Evolutionary conservation across 371 early-diverging fungal genomes (phyloP), one percentile per base, ranked within the genome.

Genomic region (Choanephora cucurbitarum): DNA sequence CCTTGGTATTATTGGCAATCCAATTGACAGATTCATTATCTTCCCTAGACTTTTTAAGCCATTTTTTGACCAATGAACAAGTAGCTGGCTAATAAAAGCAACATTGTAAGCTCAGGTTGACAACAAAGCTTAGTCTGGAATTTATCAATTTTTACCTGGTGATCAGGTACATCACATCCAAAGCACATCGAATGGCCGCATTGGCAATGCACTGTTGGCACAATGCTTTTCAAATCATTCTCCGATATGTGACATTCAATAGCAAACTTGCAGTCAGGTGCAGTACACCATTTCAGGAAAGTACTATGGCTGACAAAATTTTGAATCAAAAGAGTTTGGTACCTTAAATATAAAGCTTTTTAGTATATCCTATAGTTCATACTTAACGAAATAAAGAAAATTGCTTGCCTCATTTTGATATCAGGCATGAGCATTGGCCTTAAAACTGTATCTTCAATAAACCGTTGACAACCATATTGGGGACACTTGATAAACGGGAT

Each of bases 11-110:
- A 15, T 93, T 93, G 17, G 90, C 86, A 48, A 97, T 91, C 97
- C 97, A 98, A 69, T 96, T 95, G 19, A 95, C 88, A 4, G 98
- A 97, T 66, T 97, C 98, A 8, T 95, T 94, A 66, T 98, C 99
- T 72, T 98, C 97, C 28, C 81, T 87, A 68, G 96, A 96, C 71
- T 96, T 97, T 56, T 92, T 89, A 24, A 92, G 57, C 98, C 98
- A 98, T 60, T 76, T 70, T 55, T 87, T 87, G 34, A 91, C 94
- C 32, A 97, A 70, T 1, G 52, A 52, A 72, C 99, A 98, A 9
- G 89, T 80, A 49, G 86, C 87, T 1, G 99, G 99, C 67, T 72
- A 57, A 23, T 23, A 28, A 3, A 7, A 28, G 7, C 5, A 28
- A 28, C 7, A 28, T 28, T 7, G 7, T 7, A 28, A 28, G n/a